phyloP scores from a whole-genome alignment of 495 filamentous ascomycete species.

The Xylaria intraflava region DNA sequence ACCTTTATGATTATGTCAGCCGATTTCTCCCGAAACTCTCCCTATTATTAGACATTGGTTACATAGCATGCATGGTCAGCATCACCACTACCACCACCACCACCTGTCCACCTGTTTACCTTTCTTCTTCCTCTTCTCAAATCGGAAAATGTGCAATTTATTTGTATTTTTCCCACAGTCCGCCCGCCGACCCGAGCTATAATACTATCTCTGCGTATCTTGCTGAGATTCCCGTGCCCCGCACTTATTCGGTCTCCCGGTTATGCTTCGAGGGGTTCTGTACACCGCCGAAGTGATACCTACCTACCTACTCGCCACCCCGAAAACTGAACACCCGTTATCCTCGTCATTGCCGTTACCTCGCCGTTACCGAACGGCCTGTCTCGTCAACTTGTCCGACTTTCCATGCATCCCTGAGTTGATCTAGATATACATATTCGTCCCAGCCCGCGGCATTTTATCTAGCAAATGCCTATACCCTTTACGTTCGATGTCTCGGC shows the following conservation, averaged over 20 bases:
- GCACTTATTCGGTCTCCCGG: neutral
- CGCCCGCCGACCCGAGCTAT: neutral
- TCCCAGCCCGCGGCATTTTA: constrained; percentile 10
- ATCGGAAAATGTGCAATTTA: neutral
- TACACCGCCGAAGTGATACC: neutral
- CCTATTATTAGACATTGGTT: neutral
- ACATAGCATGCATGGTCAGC: too few species aligned
- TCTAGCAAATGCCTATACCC: constrained; percentile 20
- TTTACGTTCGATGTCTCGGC: constrained; percentile 15
- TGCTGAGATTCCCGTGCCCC: neutral
- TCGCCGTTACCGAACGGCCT: neutral
- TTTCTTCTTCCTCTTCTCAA: neutral
- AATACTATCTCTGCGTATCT: neutral
- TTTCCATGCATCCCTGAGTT: neutral
- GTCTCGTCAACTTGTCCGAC: neutral
- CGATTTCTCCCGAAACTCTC: too few species aligned
- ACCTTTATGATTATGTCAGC: too few species aligned
- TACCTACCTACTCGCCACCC: neutral
- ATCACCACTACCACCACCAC: too few species aligned
- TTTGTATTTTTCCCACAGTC: neutral
- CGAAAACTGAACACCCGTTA: neutral
- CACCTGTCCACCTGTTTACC: too few species aligned
- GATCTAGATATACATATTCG: neutral
- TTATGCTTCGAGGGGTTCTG: neutral
- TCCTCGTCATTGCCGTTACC: neutral